Percentiles rank a stretch among this genome's conserved stretches.
These are phyloP conservation scores for Hyparrhenia diplandra DNA, from an alignment of 176 grass and related monocot genomes.

Conservation along the genomic window DNA sequence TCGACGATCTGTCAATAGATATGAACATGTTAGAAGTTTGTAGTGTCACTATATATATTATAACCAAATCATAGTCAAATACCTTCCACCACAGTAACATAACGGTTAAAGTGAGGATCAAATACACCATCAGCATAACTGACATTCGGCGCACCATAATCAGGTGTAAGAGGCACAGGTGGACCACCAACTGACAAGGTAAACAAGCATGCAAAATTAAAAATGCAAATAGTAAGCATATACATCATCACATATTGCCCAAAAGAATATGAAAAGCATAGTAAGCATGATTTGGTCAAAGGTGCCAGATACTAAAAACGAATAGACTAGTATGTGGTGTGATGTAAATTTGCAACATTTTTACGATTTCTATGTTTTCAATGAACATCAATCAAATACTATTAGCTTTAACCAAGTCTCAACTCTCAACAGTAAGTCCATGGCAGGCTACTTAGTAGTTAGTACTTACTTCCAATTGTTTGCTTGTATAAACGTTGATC, in stretches of 20 bases:
- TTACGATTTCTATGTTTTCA: background rate
- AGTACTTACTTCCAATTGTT: slow-evolving; percentile 58
- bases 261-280: background rate
- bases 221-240: background rate
- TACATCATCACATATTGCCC: background rate
- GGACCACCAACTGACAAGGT: slow-evolving; percentile 34
- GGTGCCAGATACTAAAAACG: background rate
- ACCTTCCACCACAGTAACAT: slow-evolving; percentile 94
- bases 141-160: slow-evolving; percentile 65
- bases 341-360: background rate
- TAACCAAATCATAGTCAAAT: slow-evolving; percentile 3
- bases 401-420: background rate
- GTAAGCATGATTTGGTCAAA: background rate
- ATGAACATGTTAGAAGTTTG: slow-evolving; percentile 24
- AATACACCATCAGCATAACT: slow-evolving; percentile 92
- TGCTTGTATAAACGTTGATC: slow-evolving; percentile 87
- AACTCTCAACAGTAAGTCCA: too few relatives aligned
- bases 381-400: background rate
- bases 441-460: too few relatives aligned
- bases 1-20: slow-evolving; percentile 58
- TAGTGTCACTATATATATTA: background rate
- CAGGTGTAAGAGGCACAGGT: slow-evolving; percentile 74
- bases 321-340: background rate
- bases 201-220: slow-evolving; percentile 21
- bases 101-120: slow-evolving; percentile 82